Percentiles rank a stretch among this genome's conserved stretches.
Conservation (phyloP, 2,329 filamentous ascomycete genomes). For the Botrytis squamosa region DNA sequence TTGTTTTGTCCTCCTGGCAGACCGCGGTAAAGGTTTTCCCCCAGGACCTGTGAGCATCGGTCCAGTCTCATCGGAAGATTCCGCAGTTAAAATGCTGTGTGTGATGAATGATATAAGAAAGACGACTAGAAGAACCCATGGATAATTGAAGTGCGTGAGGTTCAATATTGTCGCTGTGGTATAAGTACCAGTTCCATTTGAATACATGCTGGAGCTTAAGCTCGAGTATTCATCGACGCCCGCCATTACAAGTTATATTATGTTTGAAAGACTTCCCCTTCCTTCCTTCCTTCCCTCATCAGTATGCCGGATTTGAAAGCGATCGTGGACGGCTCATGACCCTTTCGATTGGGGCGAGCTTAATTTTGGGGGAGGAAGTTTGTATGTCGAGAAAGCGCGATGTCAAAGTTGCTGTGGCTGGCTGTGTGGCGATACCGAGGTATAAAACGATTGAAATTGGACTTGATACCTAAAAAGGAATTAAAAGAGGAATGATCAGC, state of each 20-base stretch:
- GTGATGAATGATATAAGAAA: conserved; percentile 62
- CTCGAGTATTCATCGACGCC: conserved; percentile 31
- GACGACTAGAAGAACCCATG: conserved; percentile 61
- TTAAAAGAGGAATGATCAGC: conserved; percentile 18
- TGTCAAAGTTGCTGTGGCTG: conserved; percentile 3
- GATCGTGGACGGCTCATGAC: conserved; percentile 29
- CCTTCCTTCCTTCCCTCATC: conserved; percentile 35
- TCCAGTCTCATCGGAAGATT: conserved; percentile 41
- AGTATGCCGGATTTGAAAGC: conserved; percentile 30
- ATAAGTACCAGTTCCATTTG: conserved; percentile 26
- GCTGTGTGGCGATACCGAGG: conserved; percentile 15
- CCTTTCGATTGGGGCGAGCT: conserved; percentile 18
- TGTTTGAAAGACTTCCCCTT: conserved; percentile 24
- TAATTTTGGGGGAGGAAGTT: background rate
- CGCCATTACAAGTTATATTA: conserved; percentile 37
- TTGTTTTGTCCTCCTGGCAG: conserved; percentile 45
- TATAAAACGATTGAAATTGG: conserved; percentile 12
- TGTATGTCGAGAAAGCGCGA: background rate
- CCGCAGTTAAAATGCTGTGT: conserved; percentile 55
- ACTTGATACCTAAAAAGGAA: conserved; percentile 15
- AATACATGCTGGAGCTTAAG: conserved; percentile 24
- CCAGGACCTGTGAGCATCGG: conserved; percentile 69
- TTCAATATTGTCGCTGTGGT: conserved; percentile 31
- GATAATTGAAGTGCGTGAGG: conserved; percentile 50
- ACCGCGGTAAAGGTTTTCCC: conserved; percentile 73